Evolutionary conservation across 805 yeast species (phyloP), one percentile per base, ranked within the genome.

Genomic region (Maudiozyma bulderi): DNA sequence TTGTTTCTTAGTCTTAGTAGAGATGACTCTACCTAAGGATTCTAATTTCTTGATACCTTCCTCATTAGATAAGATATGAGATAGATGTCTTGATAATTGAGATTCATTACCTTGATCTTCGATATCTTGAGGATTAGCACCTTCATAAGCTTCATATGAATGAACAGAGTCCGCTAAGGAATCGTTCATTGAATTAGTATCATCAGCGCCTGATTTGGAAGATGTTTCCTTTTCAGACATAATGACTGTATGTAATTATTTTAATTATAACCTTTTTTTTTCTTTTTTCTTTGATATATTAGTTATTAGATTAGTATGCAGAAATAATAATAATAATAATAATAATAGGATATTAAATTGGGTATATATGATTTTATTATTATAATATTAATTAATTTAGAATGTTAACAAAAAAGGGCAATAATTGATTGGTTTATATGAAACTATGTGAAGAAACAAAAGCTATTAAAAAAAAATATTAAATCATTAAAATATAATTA

Each of bases 11-110:
- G 78, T 73, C 59, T 72, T 73, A 11, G 77, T 72, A 8, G 80
- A 75, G 41, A 76, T 55, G 41, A 72, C 72, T 64, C 78, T 72
- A 3, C 79, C 75, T 52, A 76, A 63, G n/a, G 78, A 67, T 54
- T 71, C 77, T 48, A 76, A 62, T 55, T 69, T 71, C 40, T 64
- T 64, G 6, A 67, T 59, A 48, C 72, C 70, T 7, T 65, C 64
- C 6, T 68, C 68, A 49, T 64, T 61, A 10, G 69, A 61, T 26
- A 66, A 47, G 47, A 66, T 62, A 33, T 60, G 55, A 5, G 66
- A 57, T 42, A 66, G 47, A 45, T 63, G 66, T 37, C 51, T 45
- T 5, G 50, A 48, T 30, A 48, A 29, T 45, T 48, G 50, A 3
- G 47, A 30, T 29, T 40, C 41, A 10, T 13, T 31, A 37, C 43